These are phyloP conservation scores for Lipomyces oligophaga DNA, from an alignment of 805 yeast species.

Conservation along the genomic window DNA sequence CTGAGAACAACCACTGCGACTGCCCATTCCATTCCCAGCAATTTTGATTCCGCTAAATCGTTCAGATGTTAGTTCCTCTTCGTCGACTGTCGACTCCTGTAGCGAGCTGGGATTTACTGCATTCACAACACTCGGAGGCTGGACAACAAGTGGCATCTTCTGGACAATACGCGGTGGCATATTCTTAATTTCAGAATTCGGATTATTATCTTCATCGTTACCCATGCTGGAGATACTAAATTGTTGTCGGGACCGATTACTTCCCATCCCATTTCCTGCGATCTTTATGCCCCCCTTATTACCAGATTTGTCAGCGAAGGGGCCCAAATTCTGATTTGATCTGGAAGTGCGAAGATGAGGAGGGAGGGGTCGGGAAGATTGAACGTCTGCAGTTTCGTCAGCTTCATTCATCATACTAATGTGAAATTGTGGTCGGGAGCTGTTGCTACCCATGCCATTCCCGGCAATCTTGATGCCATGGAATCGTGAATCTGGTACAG, in stretches of 20 bases:
- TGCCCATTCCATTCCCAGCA: slow-evolving; percentile 27
- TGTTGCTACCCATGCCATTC: slow-evolving; percentile 23
- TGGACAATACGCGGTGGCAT: not conserved
- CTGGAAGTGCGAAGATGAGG: not conserved
- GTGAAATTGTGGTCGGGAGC: slow-evolving; percentile 11
- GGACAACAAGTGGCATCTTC: slow-evolving; percentile 3
- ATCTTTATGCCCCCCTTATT: slow-evolving; percentile 14
- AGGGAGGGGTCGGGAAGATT: not conserved
- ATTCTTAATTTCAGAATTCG: too few species aligned
- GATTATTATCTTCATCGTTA: slow-evolving; percentile 12
- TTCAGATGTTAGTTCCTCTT: slow-evolving; percentile 1
- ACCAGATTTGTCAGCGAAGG: not conserved
- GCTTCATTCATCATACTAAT: slow-evolving; percentile 1
- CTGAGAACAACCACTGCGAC: slow-evolving; percentile 17
- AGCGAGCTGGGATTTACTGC: not conserved
- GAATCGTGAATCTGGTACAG: slow-evolving; percentile 10
- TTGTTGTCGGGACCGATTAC: slow-evolving; percentile 11
- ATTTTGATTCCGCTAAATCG: slow-evolving; percentile 21
- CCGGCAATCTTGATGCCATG: slow-evolving; percentile 23
- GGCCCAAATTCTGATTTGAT: not conserved
- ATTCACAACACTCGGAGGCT: not conserved
- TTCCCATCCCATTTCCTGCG: slow-evolving; percentile 27
- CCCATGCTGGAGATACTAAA: slow-evolving; percentile 7
- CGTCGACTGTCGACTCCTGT: not conserved
- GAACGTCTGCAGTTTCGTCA: slow-evolving; percentile 10